Percentiles rank a stretch among this genome's conserved stretches.
Evolutionary conservation across 192 early-diverging fungal genomes (phyloP).

Genomic region (Chytriomyces sp.): DNA sequence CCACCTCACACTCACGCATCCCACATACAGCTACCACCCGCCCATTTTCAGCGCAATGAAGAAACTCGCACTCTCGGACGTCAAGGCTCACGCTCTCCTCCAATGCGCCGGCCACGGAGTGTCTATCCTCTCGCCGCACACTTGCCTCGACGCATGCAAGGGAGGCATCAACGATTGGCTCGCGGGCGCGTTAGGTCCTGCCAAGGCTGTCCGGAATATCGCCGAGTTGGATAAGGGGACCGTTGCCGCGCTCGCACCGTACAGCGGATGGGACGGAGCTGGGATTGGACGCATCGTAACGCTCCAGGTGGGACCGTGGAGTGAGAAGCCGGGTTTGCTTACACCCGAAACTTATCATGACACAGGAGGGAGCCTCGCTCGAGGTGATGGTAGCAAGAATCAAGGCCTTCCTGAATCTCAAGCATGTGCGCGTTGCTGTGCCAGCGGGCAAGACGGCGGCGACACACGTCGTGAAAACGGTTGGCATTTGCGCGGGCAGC

Average conservation of each 20-base stretch:
- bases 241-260: background rate
- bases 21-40: too few relatives aligned
- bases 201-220: conserved; percentile 29
- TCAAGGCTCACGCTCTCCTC: conserved; percentile 80
- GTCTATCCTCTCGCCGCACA: conserved; percentile 90
- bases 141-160: conserved; percentile 77
- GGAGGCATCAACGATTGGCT: conserved; percentile 95
- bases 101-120: conserved; percentile 73
- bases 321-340: too few relatives aligned
- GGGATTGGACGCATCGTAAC: conserved; percentile 14
- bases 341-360: too few relatives aligned
- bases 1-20: too few relatives aligned
- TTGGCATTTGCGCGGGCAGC: conserved; percentile 94
- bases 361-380: too few relatives aligned
- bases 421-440: conserved; percentile 49
- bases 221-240: conserved; percentile 57
- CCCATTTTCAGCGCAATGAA: conserved; percentile 84
- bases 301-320: conserved; percentile 53
- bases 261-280: conserved; percentile 60
- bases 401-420: conserved; percentile 67
- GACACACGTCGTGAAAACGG: conserved; percentile 58
- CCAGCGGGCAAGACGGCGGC: background rate
- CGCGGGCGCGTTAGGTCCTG: conserved; percentile 55
- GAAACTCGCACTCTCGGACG: conserved; percentile 70
- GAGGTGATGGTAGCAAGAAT: conserved; percentile 57